These are phyloP conservation scores for Fusarium newnesense DNA, from an alignment of 2,329 filamentous ascomycete species.

Conservation along the genomic window DNA sequence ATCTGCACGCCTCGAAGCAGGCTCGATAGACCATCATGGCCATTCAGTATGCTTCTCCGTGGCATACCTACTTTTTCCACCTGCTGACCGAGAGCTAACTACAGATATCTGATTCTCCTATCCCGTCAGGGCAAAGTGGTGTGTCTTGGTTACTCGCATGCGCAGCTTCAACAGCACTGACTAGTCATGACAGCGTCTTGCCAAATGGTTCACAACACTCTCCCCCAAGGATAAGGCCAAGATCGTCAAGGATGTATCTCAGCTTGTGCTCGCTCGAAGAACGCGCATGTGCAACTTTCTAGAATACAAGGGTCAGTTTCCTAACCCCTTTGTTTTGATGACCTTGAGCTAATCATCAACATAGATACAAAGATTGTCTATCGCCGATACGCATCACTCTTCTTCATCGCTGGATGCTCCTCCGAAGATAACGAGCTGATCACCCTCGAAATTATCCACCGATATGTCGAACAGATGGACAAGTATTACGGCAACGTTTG, in stretches of 20 bases:
- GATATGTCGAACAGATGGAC: conserved; percentile 99
- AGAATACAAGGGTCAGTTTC: conserved; percentile 88
- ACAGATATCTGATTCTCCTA: conserved; percentile 95
- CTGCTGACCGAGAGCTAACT: conserved; percentile 37
- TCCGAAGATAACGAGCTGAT: conserved; percentile 99
- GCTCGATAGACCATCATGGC: conserved; percentile 51
- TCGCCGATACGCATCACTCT: conserved; percentile 96
- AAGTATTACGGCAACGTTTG: conserved; percentile 99
- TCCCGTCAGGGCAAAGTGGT: conserved; percentile 99
- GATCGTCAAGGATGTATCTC: conserved; percentile 99
- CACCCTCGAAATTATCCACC: conserved; percentile 97
- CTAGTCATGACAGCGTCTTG: conserved; percentile 76
- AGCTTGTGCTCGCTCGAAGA: conserved; percentile 92
- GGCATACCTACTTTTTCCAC: conserved; percentile 3
- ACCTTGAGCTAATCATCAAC: conserved; percentile 10
- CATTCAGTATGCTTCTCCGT: conserved; percentile 53
- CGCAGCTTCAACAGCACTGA: conserved; percentile 32
- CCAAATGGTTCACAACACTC: conserved; percentile 99
- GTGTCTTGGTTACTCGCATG: conserved; percentile 56
- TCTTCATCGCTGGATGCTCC: conserved; percentile 97
- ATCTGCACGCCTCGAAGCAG: conserved; percentile 38
- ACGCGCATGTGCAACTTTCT: conserved; percentile 99
- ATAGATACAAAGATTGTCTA: conserved; percentile 98
- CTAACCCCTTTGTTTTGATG: conserved; percentile 12
- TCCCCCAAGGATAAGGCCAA: conserved; percentile 99